phyloP scores from a whole-genome alignment of 1,284 basidiomycete species.

The Ganoderma multipileum region DNA sequence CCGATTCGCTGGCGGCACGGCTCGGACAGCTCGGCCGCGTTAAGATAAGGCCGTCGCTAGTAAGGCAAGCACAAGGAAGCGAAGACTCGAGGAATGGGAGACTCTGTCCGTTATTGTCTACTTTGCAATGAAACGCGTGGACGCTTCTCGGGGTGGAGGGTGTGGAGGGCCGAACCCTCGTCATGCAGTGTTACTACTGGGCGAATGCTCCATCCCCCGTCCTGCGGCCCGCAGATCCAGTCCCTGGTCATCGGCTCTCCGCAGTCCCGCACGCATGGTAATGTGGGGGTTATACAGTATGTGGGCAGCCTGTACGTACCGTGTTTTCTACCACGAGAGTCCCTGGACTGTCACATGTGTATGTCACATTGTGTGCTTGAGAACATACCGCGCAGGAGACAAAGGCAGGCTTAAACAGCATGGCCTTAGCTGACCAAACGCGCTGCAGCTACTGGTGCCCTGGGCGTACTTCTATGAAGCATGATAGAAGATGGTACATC shows the following conservation, averaged over 20 bases:
- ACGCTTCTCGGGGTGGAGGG: neutral
- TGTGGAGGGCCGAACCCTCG: neutral
- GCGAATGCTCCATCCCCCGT: neutral
- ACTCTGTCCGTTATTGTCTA: neutral
- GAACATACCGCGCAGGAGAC: neutral
- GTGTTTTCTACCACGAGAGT: neutral
- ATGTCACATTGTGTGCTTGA: slow-evolving; percentile 8
- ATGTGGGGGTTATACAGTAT: slow-evolving; percentile 8
- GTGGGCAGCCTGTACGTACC: slow-evolving; percentile 15
- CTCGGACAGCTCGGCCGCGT: neutral
- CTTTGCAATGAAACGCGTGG: neutral
- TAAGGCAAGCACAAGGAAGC: neutral
- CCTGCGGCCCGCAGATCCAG: slow-evolving; percentile 10
- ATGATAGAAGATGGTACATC: slow-evolving; percentile 2
- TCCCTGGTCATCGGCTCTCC: slow-evolving; percentile 27
- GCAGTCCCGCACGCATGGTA: slow-evolving; percentile 21
- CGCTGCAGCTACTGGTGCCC: slow-evolving; percentile 19
- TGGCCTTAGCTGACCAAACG: slow-evolving; percentile 18
- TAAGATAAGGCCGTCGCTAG: neutral
- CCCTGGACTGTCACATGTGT: neutral
- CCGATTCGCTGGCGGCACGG: neutral
- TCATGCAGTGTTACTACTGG: neutral
- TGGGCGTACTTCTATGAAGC: neutral
- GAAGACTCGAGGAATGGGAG: neutral
- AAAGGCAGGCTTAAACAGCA: neutral